phyloP scores from a whole-genome alignment of 441 rosid genomes.

The Capsella rubella region DNA sequence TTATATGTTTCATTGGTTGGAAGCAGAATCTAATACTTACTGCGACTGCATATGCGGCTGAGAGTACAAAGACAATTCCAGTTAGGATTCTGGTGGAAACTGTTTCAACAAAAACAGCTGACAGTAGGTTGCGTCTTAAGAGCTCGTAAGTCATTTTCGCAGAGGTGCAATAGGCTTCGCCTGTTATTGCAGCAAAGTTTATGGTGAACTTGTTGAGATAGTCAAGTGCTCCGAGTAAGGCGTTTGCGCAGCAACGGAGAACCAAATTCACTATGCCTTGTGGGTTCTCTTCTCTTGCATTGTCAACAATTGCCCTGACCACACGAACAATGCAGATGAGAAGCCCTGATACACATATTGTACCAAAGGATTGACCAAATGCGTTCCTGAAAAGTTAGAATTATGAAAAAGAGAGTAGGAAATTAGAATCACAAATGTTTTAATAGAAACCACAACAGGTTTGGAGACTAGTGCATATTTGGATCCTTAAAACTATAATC shows the following conservation, averaged over 20 bases:
- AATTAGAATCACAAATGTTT: not conserved
- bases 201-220: constrained; percentile 91
- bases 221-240: constrained; percentile 65
- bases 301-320: constrained; percentile 82
- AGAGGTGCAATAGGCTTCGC: constrained; percentile 84
- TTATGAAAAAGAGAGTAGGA: not conserved
- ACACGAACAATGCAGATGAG: constrained; percentile 70
- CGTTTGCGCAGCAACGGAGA: constrained; percentile 64
- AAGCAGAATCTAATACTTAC: constrained; percentile 51
- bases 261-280: constrained; percentile 70
- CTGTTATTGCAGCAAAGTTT: constrained; percentile 90
- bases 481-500: constrained; percentile 1
- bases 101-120: constrained; percentile 84
- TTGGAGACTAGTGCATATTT: not conserved
- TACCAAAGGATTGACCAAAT: constrained; percentile 86
- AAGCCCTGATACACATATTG: constrained; percentile 80
- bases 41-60: constrained; percentile 74
- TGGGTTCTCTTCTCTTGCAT: constrained; percentile 71
- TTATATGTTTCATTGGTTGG: not conserved
- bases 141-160: constrained; percentile 91
- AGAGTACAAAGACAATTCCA: constrained; percentile 71
- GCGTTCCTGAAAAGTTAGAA: constrained; percentile 66
- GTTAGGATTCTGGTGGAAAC: constrained; percentile 76
- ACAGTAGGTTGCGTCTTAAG: constrained; percentile 82
- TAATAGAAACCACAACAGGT: constrained; percentile 9